Evolutionary conservation across 2,329 filamentous ascomycete species (phyloP), one percentile per base, ranked within the genome.

Genomic region (Phoma sp.): DNA sequence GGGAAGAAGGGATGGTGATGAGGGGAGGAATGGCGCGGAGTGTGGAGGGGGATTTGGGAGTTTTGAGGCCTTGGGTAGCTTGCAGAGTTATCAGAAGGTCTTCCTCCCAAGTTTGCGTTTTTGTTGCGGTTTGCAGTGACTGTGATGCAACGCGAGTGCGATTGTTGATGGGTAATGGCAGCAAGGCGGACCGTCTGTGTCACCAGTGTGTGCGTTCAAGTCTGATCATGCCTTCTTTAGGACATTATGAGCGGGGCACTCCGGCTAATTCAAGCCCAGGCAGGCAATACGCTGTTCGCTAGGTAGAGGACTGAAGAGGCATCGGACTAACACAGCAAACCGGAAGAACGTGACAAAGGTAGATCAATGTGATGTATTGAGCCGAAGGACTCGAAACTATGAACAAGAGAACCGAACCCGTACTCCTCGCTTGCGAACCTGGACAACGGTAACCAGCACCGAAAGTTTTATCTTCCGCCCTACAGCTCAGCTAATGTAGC

Each of bases 41-140:
- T 13, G 5, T 24, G 24, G 31, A 17, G n/a, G 31, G 33, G 17
- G 2, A 17, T 37, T 46, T 54, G 57, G 47, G n/a, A 62, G 55
- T 63, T 60, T 62, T 58, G 57, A 63, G 56, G 45, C 51, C 47
- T 56, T 54, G 49, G 36, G 17, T 49, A 57, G 54, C 32, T 38
- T 51, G 25, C 37, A 13, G 29, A 43, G 41, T 35, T 43, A 49
- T 45, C 36, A 51, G 51, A 46, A 49, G 47, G 47, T 54, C 53
- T 61, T 62, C 63, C 56, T 61, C 55, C 55, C 52, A 57, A 6
- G 5, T 48, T 4, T 19, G 22, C 13, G 21, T 32, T 36, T 40
- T 22, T 25, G 13, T 41, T n/a, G 21, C 8, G 25, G 13, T 9
- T 4, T 22, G 17, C 19, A 15, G 6, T 43, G 17, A 2, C 7